Evolutionary conservation across 148 eudicot species (phyloP).

Genomic region (Camellia sinensis): DNA sequence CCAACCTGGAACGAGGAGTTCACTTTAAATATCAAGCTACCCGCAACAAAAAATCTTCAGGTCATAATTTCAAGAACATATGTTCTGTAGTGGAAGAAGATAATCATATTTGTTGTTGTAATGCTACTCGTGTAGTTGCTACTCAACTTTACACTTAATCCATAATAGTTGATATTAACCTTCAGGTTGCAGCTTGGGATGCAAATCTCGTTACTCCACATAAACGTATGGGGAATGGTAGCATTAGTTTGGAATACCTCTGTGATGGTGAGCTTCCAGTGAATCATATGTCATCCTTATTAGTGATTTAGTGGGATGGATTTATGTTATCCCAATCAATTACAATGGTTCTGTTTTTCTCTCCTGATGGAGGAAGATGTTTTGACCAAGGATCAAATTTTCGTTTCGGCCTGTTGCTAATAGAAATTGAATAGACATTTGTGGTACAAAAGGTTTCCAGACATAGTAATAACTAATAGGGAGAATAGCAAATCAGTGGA

Average conservation of each 20-base stretch:
- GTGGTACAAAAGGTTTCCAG: neutral
- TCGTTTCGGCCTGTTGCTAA: neutral
- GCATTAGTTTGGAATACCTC: conserved; percentile 49
- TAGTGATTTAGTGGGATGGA: neutral
- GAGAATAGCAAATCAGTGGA: no score
- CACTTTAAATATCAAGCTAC: conserved; percentile 62
- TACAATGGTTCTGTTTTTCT: neutral
- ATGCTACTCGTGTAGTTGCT: conserved; percentile 1
- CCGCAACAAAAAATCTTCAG: conserved; percentile 57
- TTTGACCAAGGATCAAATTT: no score
- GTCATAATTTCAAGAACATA: conserved; percentile 19
- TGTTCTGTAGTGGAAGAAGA: neutral
- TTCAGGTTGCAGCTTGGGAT: conserved; percentile 98
- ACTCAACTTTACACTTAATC: neutral
- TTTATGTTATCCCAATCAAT: conserved; percentile 1
- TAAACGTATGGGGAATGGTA: conserved; percentile 95
- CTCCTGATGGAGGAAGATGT: neutral
- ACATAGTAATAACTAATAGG: neutral
- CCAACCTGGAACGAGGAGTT: conserved; percentile 98
- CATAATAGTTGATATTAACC: conserved; percentile 4
- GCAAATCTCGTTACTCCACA: conserved; percentile 97
- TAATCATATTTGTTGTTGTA: neutral
- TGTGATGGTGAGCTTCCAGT: conserved; percentile 73
- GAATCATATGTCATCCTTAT: neutral
- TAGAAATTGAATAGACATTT: neutral